Evolutionary conservation across 2,329 filamentous ascomycete species (phyloP).

Genomic region (Apiospora marii): DNA sequence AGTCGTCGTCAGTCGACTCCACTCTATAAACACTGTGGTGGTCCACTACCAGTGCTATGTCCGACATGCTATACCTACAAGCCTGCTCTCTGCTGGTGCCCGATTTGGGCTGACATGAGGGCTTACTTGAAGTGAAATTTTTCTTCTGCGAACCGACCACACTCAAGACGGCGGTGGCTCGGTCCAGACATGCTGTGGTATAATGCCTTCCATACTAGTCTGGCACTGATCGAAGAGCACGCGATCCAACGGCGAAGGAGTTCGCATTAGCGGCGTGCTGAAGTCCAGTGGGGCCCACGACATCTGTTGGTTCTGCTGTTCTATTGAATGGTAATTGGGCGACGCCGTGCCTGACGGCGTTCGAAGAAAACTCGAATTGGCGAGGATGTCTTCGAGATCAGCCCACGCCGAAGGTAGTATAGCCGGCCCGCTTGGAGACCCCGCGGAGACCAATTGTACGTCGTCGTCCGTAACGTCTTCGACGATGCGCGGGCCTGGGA

Average conservation of each 20-base stretch:
- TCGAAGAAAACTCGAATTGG: slow-evolving; percentile 24
- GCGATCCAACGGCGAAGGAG: slow-evolving; percentile 28
- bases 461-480: slow-evolving; percentile 23
- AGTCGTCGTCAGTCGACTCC: background rate
- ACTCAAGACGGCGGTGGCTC: background rate
- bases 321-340: slow-evolving; percentile 26
- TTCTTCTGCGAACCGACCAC: background rate
- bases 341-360: slow-evolving; percentile 22
- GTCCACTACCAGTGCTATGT: background rate
- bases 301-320: slow-evolving; percentile 29
- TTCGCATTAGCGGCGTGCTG: slow-evolving; percentile 28
- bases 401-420: slow-evolving; percentile 28
- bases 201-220: background rate
- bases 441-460: background rate
- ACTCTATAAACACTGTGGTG: slow-evolving; percentile 10
- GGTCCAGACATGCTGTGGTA: slow-evolving; percentile 4
- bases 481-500: slow-evolving; percentile 14
- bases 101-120: background rate
- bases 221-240: slow-evolving; percentile 25
- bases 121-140: background rate
- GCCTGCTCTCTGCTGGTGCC: background rate
- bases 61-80: background rate
- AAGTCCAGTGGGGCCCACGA: slow-evolving; percentile 29
- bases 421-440: slow-evolving; percentile 11
- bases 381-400: slow-evolving; percentile 28